Evolutionary conservation across 805 yeast species (phyloP).

Genomic region (Spathaspora hagerdaliae): DNA sequence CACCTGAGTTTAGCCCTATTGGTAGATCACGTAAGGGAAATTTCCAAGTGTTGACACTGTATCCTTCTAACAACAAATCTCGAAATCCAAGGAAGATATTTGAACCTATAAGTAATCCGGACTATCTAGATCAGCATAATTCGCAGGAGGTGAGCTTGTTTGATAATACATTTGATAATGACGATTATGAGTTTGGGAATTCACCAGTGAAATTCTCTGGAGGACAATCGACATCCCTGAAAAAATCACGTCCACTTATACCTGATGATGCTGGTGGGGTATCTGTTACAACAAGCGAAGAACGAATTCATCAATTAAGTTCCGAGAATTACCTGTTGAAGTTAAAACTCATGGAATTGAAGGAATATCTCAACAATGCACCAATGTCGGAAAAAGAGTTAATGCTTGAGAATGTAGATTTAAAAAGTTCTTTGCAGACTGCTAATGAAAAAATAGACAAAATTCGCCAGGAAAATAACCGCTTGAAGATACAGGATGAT

Average conservation of each 20-base stretch:
- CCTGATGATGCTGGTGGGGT: constrained; percentile 2
- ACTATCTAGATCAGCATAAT: not conserved
- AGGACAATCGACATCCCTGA: not conserved
- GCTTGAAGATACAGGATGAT: not conserved
- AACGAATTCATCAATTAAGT: constrained; percentile 6
- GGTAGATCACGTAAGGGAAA: not conserved
- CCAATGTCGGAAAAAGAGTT: constrained; percentile 7
- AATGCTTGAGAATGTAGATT: constrained; percentile 4
- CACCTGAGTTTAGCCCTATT: not conserved
- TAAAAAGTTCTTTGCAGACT: constrained; percentile 2
- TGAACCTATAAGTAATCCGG: not conserved
- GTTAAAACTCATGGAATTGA: constrained; percentile 7
- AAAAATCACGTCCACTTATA: not conserved
- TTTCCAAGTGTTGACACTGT: not conserved
- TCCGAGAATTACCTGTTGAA: constrained; percentile 9
- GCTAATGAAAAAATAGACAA: not conserved
- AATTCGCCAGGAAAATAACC: not conserved
- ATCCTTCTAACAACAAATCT: not conserved
- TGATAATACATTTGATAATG: not conserved
- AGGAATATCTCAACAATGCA: constrained; percentile 5
- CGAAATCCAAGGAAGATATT: not conserved
- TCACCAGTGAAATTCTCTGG: not conserved
- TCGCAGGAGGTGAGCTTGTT: not conserved
- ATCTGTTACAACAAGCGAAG: constrained; percentile 9
- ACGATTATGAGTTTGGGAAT: not conserved